Conservation (phyloP, 495 filamentous ascomycete species). For the Xylaria flabelliformis region DNA sequence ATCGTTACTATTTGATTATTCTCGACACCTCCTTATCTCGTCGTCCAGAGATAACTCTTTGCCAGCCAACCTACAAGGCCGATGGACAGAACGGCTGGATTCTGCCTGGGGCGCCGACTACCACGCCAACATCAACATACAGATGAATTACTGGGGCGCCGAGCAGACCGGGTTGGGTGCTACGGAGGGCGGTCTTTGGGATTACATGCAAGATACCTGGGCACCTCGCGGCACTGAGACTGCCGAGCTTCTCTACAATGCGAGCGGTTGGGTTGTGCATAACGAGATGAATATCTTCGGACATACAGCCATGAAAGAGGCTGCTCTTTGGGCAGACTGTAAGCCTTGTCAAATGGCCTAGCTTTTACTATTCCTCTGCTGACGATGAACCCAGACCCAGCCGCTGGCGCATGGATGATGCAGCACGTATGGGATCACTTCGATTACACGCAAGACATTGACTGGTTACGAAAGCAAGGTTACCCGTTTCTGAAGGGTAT, state of each 20-base stretch:
- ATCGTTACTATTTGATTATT: constrained; percentile 53
- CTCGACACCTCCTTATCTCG: constrained; percentile 54
- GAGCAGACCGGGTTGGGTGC: constrained; percentile 25
- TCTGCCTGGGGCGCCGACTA: constrained; percentile 59
- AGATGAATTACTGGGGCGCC: constrained; percentile 52
- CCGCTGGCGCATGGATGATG: constrained; percentile 57
- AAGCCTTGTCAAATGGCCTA: not conserved
- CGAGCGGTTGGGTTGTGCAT: constrained; percentile 53
- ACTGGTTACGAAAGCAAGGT: constrained; percentile 50
- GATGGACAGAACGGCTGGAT: constrained; percentile 21
- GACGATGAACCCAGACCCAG: constrained; percentile 45
- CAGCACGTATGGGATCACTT: constrained; percentile 58
- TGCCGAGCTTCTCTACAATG: constrained; percentile 54
- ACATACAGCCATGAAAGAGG: constrained; percentile 52
- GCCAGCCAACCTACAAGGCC: constrained; percentile 25
- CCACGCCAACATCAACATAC: constrained; percentile 59
- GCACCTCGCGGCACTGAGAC: constrained; percentile 57
- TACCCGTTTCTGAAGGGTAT: constrained; percentile 57
- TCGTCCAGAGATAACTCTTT: constrained; percentile 47
- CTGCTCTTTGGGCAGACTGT: constrained; percentile 45
- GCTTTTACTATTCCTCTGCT: not conserved
- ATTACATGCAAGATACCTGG: constrained; percentile 61
- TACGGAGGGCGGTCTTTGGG: constrained; percentile 44
- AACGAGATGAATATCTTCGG: constrained; percentile 52
- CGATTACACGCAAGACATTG: constrained; percentile 51